Evolutionary conservation across 2,329 filamentous ascomycete genomes (phyloP).

Genomic region (Stachybotrys echinatus): DNA sequence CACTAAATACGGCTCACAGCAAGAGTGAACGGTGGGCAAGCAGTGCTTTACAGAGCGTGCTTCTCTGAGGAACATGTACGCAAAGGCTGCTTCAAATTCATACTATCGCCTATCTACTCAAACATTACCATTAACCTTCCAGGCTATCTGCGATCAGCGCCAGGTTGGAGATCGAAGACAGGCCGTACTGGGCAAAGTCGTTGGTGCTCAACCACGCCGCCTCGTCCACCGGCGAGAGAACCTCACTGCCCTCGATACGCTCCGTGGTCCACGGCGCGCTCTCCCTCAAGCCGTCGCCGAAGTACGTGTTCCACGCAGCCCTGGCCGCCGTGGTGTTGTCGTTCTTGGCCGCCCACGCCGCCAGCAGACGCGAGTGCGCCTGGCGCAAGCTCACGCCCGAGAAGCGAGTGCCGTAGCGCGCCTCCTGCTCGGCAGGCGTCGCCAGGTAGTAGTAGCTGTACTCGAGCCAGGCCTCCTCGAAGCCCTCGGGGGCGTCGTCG

Average conservation of each 20-base stretch:
- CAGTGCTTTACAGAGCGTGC: too few relatives aligned
- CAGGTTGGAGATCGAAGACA: conserved; percentile 52
- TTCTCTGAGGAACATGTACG: too few relatives aligned
- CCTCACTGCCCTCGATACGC: conserved; percentile 34
- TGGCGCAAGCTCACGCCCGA: conserved; percentile 46
- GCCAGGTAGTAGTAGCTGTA: conserved; percentile 56
- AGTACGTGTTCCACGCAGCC: conserved; percentile 51
- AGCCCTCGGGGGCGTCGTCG: conserved; percentile 38
- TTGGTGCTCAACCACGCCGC: conserved; percentile 54
- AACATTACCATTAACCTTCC: too few relatives aligned
- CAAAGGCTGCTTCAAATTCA: too few relatives aligned
- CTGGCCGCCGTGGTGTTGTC: conserved; percentile 41
- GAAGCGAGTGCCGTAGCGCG: conserved; percentile 46
- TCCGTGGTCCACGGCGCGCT: conserved; percentile 28
- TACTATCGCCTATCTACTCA: too few relatives aligned
- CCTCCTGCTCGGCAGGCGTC: conserved; percentile 39
- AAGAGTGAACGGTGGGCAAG: too few relatives aligned
- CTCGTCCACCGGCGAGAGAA: conserved; percentile 45
- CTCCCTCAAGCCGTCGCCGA: conserved; percentile 38
- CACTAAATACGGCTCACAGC: too few relatives aligned
- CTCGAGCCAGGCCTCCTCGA: conserved; percentile 51
- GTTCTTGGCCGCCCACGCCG: conserved; percentile 40
- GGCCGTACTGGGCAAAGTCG: conserved; percentile 49
- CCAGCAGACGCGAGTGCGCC: conserved; percentile 53
- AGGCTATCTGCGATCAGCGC: conserved; percentile 23